A percentile compares a stretch with the other conserved stretches of the same genome.
phyloP scores from a whole-genome alignment of 2,329 filamentous ascomycete genomes.

The Chrysoporthe deuterocubensis region DNA sequence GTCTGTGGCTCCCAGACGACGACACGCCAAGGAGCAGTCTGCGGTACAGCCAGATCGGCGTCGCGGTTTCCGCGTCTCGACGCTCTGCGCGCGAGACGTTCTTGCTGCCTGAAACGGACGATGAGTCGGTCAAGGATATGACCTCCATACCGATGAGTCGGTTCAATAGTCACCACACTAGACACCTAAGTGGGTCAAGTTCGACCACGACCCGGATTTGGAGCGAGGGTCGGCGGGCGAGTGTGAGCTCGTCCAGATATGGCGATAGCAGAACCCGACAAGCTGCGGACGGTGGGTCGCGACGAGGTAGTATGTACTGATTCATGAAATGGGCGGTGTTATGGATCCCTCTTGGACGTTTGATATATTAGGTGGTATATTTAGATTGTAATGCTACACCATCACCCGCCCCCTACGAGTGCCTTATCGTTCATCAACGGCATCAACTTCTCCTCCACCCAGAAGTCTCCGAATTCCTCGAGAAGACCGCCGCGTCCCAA shows the following conservation, averaged over 20 bases:
- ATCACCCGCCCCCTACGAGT: background rate
- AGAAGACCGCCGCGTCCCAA: slow-evolving; percentile 27
- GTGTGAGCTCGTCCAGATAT: slow-evolving; percentile 3
- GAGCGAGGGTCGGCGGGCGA: slow-evolving; percentile 6
- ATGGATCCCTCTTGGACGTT: no score
- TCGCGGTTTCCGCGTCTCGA: slow-evolving; percentile 9
- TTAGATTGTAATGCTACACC: background rate
- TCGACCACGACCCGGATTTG: slow-evolving; percentile 7
- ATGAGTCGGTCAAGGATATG: background rate
- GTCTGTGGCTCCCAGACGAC: slow-evolving; percentile 2
- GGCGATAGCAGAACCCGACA: slow-evolving; percentile 5
- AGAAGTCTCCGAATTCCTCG: slow-evolving; percentile 13
- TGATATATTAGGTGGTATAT: background rate
- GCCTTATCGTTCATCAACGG: background rate
- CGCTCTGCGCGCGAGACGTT: background rate
- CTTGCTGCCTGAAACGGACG: background rate
- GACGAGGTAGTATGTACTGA: background rate
- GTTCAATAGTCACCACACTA: background rate
- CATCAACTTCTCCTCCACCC: slow-evolving; percentile 13
- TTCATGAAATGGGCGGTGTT: background rate
- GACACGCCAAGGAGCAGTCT: slow-evolving; percentile 6
- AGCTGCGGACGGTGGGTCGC: background rate
- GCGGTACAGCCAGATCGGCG: slow-evolving; percentile 22
- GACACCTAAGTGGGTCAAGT: slow-evolving; percentile 5
- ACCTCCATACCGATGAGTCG: slow-evolving; percentile 5